Evolutionary conservation across 352 stramenopile genomes (phyloP).

Genomic region (Ophiocytium majus): DNA sequence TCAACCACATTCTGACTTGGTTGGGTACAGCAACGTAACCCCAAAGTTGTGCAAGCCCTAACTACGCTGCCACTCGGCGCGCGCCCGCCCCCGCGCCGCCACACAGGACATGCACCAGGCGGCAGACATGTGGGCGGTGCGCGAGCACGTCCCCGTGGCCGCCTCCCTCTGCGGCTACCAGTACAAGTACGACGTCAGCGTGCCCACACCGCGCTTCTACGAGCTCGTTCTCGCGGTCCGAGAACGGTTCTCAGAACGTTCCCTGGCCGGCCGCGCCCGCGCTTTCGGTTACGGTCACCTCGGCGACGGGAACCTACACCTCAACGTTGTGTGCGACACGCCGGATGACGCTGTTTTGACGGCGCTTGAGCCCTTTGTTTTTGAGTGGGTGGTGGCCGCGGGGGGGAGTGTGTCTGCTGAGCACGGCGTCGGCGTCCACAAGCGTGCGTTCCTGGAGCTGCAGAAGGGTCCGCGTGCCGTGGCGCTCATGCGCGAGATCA

Average conservation of each 20-base stretch:
- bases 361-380: slow-evolving; percentile 59
- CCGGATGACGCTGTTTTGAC: slow-evolving; percentile 23
- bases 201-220: slow-evolving; percentile 85
- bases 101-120: slow-evolving; percentile 84
- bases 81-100: no score
- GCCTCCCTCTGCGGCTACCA: slow-evolving; percentile 77
- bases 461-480: slow-evolving; percentile 71
- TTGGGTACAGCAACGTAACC: no score
- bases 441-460: slow-evolving; percentile 75
- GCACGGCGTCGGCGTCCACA: slow-evolving; percentile 92
- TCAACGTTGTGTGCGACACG: slow-evolving; percentile 74
- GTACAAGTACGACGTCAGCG: slow-evolving; percentile 96
- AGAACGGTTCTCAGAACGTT: slow-evolving; percentile 59
- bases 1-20: no score
- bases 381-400: slow-evolving; percentile 62
- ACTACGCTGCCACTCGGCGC: no score
- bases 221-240: slow-evolving; percentile 68
- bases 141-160: slow-evolving; percentile 86
- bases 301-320: slow-evolving; percentile 92
- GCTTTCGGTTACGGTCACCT: slow-evolving; percentile 84
- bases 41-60: no score
- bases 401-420: slow-evolving; percentile 92
- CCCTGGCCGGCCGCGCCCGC: background rate
- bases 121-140: slow-evolving; percentile 84
- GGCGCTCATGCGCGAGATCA: slow-evolving; percentile 84